phyloP scores from a whole-genome alignment of 2,329 filamentous ascomycete genomes.

The Didymella lethalis region DNA sequence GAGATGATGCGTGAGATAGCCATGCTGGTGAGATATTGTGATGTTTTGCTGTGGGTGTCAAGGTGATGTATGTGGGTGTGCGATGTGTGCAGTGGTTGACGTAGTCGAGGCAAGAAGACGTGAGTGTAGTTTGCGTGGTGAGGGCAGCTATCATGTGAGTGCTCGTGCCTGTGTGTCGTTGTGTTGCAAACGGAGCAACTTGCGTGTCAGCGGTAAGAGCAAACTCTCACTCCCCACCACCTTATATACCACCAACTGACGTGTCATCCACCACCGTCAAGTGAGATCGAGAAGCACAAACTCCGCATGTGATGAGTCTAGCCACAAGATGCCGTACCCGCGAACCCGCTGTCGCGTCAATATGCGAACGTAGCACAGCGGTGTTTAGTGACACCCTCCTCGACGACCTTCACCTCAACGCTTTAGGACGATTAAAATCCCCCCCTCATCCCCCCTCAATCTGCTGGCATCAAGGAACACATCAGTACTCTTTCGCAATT shows the following conservation, averaged over 20 bases:
- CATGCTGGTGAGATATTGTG: conserved; percentile 25
- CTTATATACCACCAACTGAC: conserved; percentile 9
- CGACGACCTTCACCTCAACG: background rate
- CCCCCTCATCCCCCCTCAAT: no score
- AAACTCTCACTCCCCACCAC: background rate
- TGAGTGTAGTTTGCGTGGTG: background rate
- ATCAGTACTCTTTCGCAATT: no score
- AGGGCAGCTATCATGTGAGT: background rate
- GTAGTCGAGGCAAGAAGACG: background rate
- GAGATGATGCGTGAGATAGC: conserved; percentile 58
- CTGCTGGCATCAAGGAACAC: background rate
- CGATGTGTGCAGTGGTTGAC: background rate
- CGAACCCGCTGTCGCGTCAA: background rate
- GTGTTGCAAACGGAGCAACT: conserved; percentile 1
- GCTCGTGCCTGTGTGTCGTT: background rate
- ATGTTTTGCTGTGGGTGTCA: conserved; percentile 1
- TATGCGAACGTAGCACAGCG: conserved; percentile 4
- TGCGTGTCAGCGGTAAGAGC: background rate
- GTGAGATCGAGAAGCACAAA: background rate
- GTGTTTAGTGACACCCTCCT: conserved; percentile 2
- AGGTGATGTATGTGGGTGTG: background rate
- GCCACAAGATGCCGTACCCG: conserved; percentile 6
- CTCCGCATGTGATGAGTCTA: background rate
- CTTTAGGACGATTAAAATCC: no score
- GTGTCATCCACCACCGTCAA: conserved; percentile 1